Conservation (phyloP, 139 green algal genomes). For the Tetradesmus obliquus region DNA sequence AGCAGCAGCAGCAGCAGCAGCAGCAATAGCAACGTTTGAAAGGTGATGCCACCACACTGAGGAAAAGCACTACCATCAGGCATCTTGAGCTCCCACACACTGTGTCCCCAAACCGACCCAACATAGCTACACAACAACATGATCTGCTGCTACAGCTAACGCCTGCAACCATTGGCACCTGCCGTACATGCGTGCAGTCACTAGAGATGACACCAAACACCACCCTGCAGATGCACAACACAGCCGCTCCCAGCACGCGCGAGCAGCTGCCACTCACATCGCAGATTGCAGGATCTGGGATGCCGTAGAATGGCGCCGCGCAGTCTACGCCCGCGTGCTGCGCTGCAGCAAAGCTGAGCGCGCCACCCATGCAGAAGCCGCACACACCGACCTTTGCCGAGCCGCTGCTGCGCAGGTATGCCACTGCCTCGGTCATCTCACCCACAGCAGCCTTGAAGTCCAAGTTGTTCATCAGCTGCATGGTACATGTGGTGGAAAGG, state of each 20-base stretch:
- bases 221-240: background rate
- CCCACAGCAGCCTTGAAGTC: constrained; percentile 72
- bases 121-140: background rate
- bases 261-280: constrained; percentile 18
- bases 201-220: background rate
- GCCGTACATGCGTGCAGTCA: background rate
- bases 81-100: no score
- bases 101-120: no score
- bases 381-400: constrained; percentile 65
- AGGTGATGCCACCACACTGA: background rate
- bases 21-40: background rate
- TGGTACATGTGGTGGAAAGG: no score
- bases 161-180: background rate
- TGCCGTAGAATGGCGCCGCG: constrained; percentile 77
- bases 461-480: constrained; percentile 73
- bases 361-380: constrained; percentile 78
- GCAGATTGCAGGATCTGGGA: constrained; percentile 51
- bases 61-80: no score
- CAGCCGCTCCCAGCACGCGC: background rate
- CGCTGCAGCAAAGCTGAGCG: constrained; percentile 67
- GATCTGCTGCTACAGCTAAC: background rate
- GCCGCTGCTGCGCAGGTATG: constrained; percentile 59
- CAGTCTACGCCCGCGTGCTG: constrained; percentile 65
- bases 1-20: background rate
- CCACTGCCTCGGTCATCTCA: constrained; percentile 69